Base-by-base conservation (phyloP, 73 alveolate genomes). In the Tetrahymena elliotti region DNA sequence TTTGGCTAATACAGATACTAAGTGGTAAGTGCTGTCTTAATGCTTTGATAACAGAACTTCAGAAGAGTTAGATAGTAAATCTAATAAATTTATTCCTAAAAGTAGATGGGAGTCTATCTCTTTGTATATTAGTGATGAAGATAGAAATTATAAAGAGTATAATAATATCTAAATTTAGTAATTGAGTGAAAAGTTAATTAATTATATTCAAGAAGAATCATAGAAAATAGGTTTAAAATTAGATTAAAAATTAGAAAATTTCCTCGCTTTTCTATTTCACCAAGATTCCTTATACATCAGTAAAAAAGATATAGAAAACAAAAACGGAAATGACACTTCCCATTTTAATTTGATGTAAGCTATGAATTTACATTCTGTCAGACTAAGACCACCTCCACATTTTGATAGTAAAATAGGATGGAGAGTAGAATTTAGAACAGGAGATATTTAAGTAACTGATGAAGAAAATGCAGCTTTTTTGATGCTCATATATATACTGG, bases 301-400 rank as follows among this genome's bases (percentile, higher is more conserved):
- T 95, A 94, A 93, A 35, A 97, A 96, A 53, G 92, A 83, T 24
- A 96, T 95, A 16, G 96, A 97, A 53, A 53, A 96, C 39, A 96
- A 96, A 92, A 98, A 97, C 95, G 93, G 96, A 38, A 41, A 92
- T 16, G 97, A 97, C 93, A 97, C 98, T 41, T 97, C 99, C 1
- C 99, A 99, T 94, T 99, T 99, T 95, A 99, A 99, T 94, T 98
- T 97, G 94, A 94, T 99, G 82, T 97, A 99, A 93, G 96, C 99
- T 13, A 96, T 99, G 22, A 98, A 98, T 96, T 99, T 99, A 99
- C 98, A 98, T 96, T 97, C 99, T 20, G 96, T 99, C 83, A 98
- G 99, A 93, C 98, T 99, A 95, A 99, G 98, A 98, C 99, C 99
- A 15, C 99, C 99, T 0, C 99, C 99, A 16, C 93, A 99, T 2